These are phyloP conservation scores for Sanghuangporus sanghuang DNA, from an alignment of 1,284 basidiomycete genomes.

Conservation along the genomic window DNA sequence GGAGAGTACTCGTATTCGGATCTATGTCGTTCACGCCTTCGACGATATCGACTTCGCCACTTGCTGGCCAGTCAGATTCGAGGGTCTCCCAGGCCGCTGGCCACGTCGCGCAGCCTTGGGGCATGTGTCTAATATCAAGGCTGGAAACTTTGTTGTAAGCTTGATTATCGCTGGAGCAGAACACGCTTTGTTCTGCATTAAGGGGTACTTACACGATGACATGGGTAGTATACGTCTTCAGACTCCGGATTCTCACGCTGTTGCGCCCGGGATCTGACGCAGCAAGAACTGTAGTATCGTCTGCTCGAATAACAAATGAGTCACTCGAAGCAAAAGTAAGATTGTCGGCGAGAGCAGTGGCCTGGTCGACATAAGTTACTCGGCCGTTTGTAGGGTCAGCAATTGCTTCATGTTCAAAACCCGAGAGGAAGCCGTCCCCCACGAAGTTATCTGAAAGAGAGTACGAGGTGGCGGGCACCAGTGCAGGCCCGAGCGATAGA, in stretches of 20 bases:
- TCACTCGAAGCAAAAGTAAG: conserved; percentile 42
- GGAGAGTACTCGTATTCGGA: conserved; percentile 57
- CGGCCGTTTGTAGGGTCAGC: conserved; percentile 43
- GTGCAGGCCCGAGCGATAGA: neutral
- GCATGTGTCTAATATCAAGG: conserved; percentile 39
- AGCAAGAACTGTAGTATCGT: conserved; percentile 27
- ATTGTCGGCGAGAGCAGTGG: conserved; percentile 40
- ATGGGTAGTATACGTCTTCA: conserved; percentile 28
- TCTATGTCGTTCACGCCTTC: conserved; percentile 60
- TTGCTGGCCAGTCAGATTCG: conserved; percentile 22
- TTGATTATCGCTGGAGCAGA: neutral
- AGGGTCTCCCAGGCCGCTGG: conserved; percentile 42
- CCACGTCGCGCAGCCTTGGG: conserved; percentile 55
- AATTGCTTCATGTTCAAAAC: conserved; percentile 41
- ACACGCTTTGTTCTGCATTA: neutral
- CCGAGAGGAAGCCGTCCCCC: conserved; percentile 36
- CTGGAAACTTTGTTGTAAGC: conserved; percentile 16
- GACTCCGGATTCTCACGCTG: conserved; percentile 30
- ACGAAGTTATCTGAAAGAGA: conserved; percentile 20
- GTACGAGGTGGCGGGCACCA: conserved; percentile 9
- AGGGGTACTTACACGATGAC: conserved; percentile 25
- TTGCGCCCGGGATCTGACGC: conserved; percentile 30
- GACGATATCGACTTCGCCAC: conserved; percentile 62
- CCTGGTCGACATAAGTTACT: conserved; percentile 49
- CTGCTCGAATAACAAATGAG: conserved; percentile 40